These are phyloP conservation scores for Penicillium sp. DNA, from an alignment of 2,329 filamentous ascomycete species.

Conservation along the genomic window DNA sequence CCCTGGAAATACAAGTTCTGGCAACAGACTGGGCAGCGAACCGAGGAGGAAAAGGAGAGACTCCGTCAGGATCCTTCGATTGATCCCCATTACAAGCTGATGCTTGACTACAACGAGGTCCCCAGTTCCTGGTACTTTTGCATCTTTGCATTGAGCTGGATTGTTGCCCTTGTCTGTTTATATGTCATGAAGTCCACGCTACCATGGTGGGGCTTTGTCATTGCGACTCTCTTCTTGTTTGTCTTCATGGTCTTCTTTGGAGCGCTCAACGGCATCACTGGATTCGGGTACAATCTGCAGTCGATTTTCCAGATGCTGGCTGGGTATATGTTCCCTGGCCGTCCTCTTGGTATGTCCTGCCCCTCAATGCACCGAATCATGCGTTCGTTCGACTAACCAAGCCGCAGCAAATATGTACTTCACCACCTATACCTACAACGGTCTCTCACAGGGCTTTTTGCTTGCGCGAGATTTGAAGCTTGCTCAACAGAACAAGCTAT, in stretches of 20 bases:
- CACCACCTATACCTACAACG: conserved; percentile 7
- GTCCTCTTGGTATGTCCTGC: not conserved
- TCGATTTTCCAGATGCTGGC: conserved; percentile 45
- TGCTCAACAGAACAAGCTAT: conserved; percentile 33
- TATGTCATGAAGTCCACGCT: not conserved
- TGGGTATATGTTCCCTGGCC: conserved; percentile 42
- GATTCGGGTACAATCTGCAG: conserved; percentile 14
- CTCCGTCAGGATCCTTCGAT: conserved; percentile 4
- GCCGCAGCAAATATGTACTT: conserved; percentile 27
- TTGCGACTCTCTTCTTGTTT: not conserved
- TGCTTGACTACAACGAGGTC: conserved; percentile 39
- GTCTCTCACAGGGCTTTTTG: not conserved
- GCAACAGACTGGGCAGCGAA: conserved; percentile 6
- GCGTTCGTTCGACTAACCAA: not conserved
- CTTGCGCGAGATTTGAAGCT: conserved; percentile 18
- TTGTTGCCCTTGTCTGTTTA: not conserved
- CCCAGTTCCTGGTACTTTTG: conserved; percentile 41
- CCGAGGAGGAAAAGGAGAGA: conserved; percentile 5
- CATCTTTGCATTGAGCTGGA: conserved; percentile 23
- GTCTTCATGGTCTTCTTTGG: not conserved
- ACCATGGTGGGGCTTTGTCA: not conserved
- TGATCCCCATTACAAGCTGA: conserved; percentile 42
- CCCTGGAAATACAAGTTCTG: not conserved
- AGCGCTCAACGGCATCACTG: not conserved
- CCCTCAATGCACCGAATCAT: not conserved